Evolutionary conservation across 306 rosid genomes (phyloP), one percentile per base, ranked within the genome.

Genomic region (Canavalia gladiata): DNA sequence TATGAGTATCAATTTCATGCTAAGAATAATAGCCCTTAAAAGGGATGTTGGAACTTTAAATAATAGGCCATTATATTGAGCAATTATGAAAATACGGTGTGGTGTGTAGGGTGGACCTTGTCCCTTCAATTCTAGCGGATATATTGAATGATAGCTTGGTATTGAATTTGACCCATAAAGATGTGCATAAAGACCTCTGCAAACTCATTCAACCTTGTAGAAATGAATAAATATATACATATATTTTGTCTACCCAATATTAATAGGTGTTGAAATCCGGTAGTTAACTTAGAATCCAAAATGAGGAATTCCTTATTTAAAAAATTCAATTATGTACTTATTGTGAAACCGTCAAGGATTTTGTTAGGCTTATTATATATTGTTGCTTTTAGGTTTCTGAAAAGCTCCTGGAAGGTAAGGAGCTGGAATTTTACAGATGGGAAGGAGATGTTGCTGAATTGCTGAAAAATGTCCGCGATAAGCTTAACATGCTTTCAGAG

Each of bases 401-500:
- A 83, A 89, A 46, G 71, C 89, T 93, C 55, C 88, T 91, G 35
- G 89, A 90, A 71, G 96, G 93, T 83, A 82, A 86, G 91, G 92
- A 90, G 82, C 84, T 95, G 82, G 94, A 91, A 58, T 88, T 93
- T 75, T 87, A 70, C 88, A 80, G 81, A 72, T 93, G 99, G 97
- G 97, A 87, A 70, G 94, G 88, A 52, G 87, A 91, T 63, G 89
- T 74, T 25, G 87, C 59, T 9, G 91, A 93, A 77, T 71, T 86
- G 70, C 72, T 91, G 81, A 91, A 89, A 85, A 90, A 74, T 75
- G 89, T 93, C 8, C 98, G 97, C 0, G 94, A 88, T 83, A 95
- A 95, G 81, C 92, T 95, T 52, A 92, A 92, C 89, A 82, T 81
- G 87, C 91, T 95, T 72, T 90, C 92, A 74, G 93, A 90, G 97